Evolutionary conservation across 106 monocot species (phyloP), one percentile per base, ranked within the genome.

Genomic region (Apostasia shenzhenica): DNA sequence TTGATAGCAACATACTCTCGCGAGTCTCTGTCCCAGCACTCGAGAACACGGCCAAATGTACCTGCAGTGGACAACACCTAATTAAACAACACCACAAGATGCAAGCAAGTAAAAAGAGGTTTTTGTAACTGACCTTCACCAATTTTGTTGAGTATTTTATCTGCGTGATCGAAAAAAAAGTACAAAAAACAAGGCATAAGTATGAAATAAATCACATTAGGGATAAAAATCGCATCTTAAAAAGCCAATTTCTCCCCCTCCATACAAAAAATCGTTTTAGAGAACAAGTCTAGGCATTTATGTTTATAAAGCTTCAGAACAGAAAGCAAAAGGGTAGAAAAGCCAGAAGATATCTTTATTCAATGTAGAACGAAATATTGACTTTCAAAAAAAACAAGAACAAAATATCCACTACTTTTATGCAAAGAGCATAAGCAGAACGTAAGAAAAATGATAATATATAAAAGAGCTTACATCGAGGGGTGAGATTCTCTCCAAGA

Each of bases 1-100:
- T 97, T 97, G 45, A 97, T 83, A 14, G 97, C 97, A 40, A 97
- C 97, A 80, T 67, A 82, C 68, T 97, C 92, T 9, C 78, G 84
- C 59, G 77, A 70, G 57, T 92, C 92, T 75, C 91, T 88, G 67
- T 95, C 95, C 95, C 95, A 92, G 67, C 95, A 95, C 74, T 95
- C 91, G 74, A 95, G 81, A 82, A 95, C 95, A 72, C 89, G 95
- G 41, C 91, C 95, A 84, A 95, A 95, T 55, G 95, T 95, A 63
- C 95, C 95, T 95, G 73, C 75, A 91, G 68, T 77, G 76, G 70
- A 14, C 43, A 57, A 37, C 8, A 0, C 7, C 65, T 0, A 8
- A 14, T 14, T 46, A 12, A 65, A 63, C 55, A 26, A 4, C 41
- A 68, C 50, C 55, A 12, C 58, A 57, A 51, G n/a, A 55, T 8